Conservation (phyloP, 139 green algal species). For the Medakamo hakoo region DNA sequence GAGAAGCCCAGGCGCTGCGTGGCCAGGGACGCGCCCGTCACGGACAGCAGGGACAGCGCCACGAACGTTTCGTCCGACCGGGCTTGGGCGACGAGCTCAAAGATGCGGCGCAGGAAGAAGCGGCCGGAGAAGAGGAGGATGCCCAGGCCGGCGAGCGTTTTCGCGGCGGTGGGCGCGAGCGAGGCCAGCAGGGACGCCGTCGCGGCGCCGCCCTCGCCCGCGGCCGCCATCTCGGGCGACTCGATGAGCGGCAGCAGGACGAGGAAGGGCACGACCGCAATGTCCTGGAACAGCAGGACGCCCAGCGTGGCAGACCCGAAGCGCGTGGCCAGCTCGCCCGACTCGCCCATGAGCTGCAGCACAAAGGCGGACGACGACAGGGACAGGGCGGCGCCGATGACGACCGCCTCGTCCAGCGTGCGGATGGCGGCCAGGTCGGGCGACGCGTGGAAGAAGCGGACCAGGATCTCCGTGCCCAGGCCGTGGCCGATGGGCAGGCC, state of each 20-base stretch:
- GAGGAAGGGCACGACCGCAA: conserved; percentile 83
- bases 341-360: conserved; percentile 83
- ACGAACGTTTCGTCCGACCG: conserved; percentile 81
- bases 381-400: conserved; percentile 76
- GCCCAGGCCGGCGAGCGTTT: conserved; percentile 56
- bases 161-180: conserved; percentile 49
- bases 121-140: conserved; percentile 65
- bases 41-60: conserved; percentile 77
- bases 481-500: conserved; percentile 55
- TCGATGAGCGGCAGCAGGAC: conserved; percentile 74
- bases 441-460: conserved; percentile 36
- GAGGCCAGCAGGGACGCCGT: conserved; percentile 24
- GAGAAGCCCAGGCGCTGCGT: conserved; percentile 72
- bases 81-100: conserved; percentile 59
- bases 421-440: conserved; percentile 23
- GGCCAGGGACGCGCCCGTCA: conserved; percentile 63
- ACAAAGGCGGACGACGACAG: conserved; percentile 82
- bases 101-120: conserved; percentile 46
- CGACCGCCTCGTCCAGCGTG: conserved; percentile 59
- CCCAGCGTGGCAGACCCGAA: conserved; percentile 86
- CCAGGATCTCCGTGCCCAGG: conserved; percentile 67
- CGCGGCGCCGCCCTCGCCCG: background rate
- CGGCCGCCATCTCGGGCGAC: conserved; percentile 9
- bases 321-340: conserved; percentile 56
- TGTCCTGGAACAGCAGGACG: conserved; percentile 87